Conservation (phyloP, 2,329 filamentous ascomycete genomes). For the Thermoascus crustaceus region DNA sequence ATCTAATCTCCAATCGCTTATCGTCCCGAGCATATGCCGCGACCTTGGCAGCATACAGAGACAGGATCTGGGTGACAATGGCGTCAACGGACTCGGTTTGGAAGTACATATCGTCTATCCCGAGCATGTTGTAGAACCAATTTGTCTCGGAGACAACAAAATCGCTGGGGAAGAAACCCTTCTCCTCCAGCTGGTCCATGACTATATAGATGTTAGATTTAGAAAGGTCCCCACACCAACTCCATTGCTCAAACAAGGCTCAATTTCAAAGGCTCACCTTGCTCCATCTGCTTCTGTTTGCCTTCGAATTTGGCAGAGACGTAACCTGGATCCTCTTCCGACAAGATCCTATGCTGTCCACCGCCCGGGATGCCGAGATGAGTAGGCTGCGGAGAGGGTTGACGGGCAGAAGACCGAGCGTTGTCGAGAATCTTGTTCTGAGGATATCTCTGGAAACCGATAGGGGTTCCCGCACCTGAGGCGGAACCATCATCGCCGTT, state of each 20-base stretch:
- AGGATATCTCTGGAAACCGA: slow-evolving; percentile 34
- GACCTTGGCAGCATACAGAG: slow-evolving; percentile 92
- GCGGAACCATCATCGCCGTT: slow-evolving; percentile 24
- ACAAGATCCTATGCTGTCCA: slow-evolving; percentile 60
- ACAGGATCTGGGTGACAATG: slow-evolving; percentile 90
- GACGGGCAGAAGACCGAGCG: slow-evolving; percentile 49
- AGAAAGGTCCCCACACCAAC: slow-evolving; percentile 2
- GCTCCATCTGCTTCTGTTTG: slow-evolving; percentile 82
- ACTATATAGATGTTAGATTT: slow-evolving; percentile 45
- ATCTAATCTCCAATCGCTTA: slow-evolving; percentile 84
- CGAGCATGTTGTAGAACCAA: slow-evolving; percentile 97
- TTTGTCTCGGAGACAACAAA: slow-evolving; percentile 78
- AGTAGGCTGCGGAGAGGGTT: slow-evolving; percentile 80
- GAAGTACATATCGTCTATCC: slow-evolving; percentile 98
- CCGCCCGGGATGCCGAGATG: slow-evolving; percentile 65
- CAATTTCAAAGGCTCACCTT: slow-evolving; percentile 51
- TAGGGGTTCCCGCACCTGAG: slow-evolving; percentile 33
- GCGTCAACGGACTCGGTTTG: slow-evolving; percentile 77
- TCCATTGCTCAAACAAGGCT: slow-evolving; percentile 3
- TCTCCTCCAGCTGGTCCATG: slow-evolving; percentile 67
- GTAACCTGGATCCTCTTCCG: slow-evolving; percentile 87
- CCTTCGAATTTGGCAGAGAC: slow-evolving; percentile 90
- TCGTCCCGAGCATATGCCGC: slow-evolving; percentile 89
- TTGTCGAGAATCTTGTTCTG: slow-evolving; percentile 53
- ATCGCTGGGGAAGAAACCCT: slow-evolving; percentile 75